Evolutionary conservation across 352 stramenopile genomes (phyloP).

Genomic region (Phytophthora boehmeriae): DNA sequence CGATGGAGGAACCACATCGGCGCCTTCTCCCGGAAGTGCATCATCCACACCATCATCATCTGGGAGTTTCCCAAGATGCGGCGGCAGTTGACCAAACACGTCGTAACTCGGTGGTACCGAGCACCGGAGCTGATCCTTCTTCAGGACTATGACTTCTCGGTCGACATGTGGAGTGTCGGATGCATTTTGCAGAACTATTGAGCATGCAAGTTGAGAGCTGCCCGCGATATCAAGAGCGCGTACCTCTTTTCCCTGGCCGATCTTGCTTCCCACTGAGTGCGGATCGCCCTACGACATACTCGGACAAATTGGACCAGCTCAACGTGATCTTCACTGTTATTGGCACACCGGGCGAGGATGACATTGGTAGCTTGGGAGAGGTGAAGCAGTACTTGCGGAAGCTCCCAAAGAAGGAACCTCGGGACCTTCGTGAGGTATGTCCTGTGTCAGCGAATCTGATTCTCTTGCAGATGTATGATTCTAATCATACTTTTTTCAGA

Average conservation of each 20-base stretch:
- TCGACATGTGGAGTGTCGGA: constrained; percentile 99
- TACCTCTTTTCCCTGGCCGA: constrained; percentile 81
- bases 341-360: constrained; percentile 90
- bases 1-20: constrained; percentile 61
- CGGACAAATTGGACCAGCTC: constrained; percentile 91
- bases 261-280: constrained; percentile 89
- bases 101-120: constrained; percentile 98
- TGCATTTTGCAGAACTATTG: constrained; percentile 92
- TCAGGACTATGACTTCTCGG: constrained; percentile 94
- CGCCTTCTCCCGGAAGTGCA: constrained; percentile 61
- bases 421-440: constrained; percentile 72
- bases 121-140: constrained; percentile 97
- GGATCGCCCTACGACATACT: constrained; percentile 83
- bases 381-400: constrained; percentile 90
- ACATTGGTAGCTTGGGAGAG: constrained; percentile 84
- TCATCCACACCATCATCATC: constrained; percentile 78
- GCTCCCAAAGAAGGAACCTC: constrained; percentile 80
- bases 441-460: neutral
- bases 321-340: constrained; percentile 97
- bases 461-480: constrained; percentile 5
- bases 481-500: constrained; percentile 34
- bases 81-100: constrained; percentile 97
- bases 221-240: constrained; percentile 84
- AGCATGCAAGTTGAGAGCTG: constrained; percentile 91
- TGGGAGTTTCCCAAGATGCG: constrained; percentile 68